Percentiles rank a stretch among this genome's conserved stretches.
Evolutionary conservation across 805 yeast genomes (phyloP).

Genomic region (Dipodascus albidus): DNA sequence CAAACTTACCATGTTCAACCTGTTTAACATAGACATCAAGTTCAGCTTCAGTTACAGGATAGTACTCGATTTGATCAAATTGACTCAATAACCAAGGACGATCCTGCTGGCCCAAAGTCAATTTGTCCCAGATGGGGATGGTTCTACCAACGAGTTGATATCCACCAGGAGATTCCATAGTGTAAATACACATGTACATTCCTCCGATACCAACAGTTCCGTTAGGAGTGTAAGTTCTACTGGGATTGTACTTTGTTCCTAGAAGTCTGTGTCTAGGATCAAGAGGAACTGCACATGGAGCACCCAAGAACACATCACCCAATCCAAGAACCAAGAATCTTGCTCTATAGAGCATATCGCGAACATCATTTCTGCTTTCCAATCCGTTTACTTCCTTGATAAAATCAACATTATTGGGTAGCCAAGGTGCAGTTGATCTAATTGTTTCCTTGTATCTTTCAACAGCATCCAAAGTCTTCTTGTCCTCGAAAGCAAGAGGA

Average conservation of each 20-base stretch:
- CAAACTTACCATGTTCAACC: conserved; percentile 69
- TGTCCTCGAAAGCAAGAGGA: conserved; percentile 96
- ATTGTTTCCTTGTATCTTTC: conserved; percentile 88
- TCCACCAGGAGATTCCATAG: conserved; percentile 98
- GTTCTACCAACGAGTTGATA: conserved; percentile 95
- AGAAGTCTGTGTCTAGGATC: conserved; percentile 91
- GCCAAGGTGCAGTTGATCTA: conserved; percentile 90
- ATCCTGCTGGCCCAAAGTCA: conserved; percentile 59
- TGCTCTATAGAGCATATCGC: conserved; percentile 79
- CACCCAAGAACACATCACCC: conserved; percentile 95
- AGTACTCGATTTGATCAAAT: conserved; percentile 90
- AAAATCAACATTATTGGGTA: conserved; percentile 95
- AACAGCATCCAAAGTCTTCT: conserved; percentile 80
- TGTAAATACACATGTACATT: conserved; percentile 96
- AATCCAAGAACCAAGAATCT: conserved; percentile 86
- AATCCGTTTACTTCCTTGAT: conserved; percentile 81
- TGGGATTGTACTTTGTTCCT: conserved; percentile 93
- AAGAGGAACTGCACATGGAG: conserved; percentile 97
- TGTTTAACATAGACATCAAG: conserved; percentile 61
- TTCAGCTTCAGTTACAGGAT: conserved; percentile 80
- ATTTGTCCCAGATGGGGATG: conserved; percentile 95
- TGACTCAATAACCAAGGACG: conserved; percentile 88
- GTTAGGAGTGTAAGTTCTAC: conserved; percentile 90
- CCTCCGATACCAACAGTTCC: conserved; percentile 99
- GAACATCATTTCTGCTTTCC: conserved; percentile 53